A percentile compares a stretch with the other conserved stretches of the same genome.
These are phyloP conservation scores for Logfia minima DNA, from an alignment of 129 eudicot genomes.

Conservation along the genomic window DNA sequence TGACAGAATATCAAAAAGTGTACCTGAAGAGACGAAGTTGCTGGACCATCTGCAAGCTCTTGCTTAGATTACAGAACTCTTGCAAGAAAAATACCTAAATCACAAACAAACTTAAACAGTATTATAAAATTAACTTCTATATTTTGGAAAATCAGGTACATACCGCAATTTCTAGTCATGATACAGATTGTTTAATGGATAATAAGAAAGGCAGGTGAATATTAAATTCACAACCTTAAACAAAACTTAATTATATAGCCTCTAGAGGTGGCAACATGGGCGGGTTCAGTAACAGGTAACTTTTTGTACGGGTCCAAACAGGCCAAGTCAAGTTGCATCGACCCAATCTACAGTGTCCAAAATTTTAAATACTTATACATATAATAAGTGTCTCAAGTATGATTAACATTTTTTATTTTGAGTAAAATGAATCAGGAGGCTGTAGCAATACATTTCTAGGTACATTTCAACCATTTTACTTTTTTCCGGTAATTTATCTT, in stretches of 20 bases:
- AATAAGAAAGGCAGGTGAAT: background rate
- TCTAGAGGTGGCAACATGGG: background rate
- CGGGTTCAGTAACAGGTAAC: background rate
- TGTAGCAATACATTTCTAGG: background rate
- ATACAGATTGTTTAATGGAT: background rate
- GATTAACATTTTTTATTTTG: background rate
- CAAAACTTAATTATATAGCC: background rate
- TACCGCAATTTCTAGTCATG: background rate
- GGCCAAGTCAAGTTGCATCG: background rate
- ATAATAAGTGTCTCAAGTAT: background rate
- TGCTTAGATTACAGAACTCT: constrained; percentile 78
- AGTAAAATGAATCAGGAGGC: background rate
- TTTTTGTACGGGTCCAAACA: background rate
- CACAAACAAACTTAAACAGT: background rate
- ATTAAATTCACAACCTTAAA: background rate
- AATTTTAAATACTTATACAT: background rate
- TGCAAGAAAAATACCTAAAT: constrained; percentile 78
- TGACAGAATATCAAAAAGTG: constrained; percentile 8
- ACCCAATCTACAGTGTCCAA: background rate
- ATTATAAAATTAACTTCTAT: background rate
- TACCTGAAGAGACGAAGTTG: constrained; percentile 79
- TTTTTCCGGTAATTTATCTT: background rate
- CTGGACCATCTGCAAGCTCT: constrained; percentile 90
- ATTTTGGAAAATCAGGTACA: background rate
- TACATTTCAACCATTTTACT: background rate